Conservation (phyloP, 352 stramenopile species). For the Globisporangium splendens region DNA sequence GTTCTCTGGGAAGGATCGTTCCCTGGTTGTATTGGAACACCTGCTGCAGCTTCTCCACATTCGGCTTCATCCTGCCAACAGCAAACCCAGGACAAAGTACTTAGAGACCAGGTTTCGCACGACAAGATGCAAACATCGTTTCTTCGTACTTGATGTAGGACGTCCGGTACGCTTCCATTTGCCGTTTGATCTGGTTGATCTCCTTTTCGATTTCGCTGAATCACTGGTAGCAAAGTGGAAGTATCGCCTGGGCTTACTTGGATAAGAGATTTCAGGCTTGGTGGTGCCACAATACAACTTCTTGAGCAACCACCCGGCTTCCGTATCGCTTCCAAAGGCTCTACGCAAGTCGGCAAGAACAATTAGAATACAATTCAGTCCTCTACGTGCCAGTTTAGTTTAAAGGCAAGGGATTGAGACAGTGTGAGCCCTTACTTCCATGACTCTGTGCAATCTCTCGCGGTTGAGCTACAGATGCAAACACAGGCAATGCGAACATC, state of each 20-base stretch:
- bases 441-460: constrained; percentile 11
- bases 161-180: constrained; percentile 62
- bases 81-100: constrained; percentile 1
- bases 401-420: neutral
- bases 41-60: constrained; percentile 80
- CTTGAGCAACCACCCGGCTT: constrained; percentile 68
- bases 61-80: constrained; percentile 32
- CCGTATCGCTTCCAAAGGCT: constrained; percentile 70
- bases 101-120: neutral
- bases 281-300: constrained; percentile 62
- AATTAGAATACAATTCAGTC: neutral
- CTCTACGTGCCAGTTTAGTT: no score
- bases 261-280: constrained; percentile 73
- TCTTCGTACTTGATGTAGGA: constrained; percentile 47
- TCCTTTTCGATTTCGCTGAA: constrained; percentile 76
- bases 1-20: constrained; percentile 61
- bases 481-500: no score
- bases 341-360: constrained; percentile 14
- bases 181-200: constrained; percentile 58
- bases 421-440: constrained; percentile 7
- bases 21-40: constrained; percentile 66
- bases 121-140: neutral
- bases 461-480: neutral
- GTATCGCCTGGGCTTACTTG: constrained; percentile 36
- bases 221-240: neutral